phyloP scores from a whole-genome alignment of 2,329 filamentous ascomycete genomes.

The Talaromyces islandicus region DNA sequence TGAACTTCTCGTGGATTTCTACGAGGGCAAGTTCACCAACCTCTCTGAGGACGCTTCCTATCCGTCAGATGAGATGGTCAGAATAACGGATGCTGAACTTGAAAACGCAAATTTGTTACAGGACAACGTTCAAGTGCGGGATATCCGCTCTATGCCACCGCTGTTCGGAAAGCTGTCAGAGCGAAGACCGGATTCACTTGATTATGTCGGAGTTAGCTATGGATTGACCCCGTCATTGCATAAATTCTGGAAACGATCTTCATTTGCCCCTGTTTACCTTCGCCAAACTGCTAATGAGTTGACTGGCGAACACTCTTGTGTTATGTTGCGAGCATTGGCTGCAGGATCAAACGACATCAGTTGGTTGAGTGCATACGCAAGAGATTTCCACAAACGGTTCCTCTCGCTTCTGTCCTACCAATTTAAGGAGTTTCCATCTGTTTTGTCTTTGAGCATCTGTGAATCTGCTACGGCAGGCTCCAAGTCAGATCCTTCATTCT shows the following conservation, averaged over 20 bases:
- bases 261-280: conserved; percentile 85
- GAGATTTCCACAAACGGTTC: conserved; percentile 94
- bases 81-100: conserved; percentile 77
- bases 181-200: conserved; percentile 69
- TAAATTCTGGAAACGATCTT: conserved; percentile 91
- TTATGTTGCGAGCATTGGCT: conserved; percentile 81
- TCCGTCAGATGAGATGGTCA: conserved; percentile 57
- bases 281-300: conserved; percentile 93
- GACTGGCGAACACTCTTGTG: conserved; percentile 94
- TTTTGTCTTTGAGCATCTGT: conserved; percentile 78
- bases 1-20: conserved; percentile 83
- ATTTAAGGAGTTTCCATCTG: conserved; percentile 74
- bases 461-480: conserved; percentile 74
- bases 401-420: conserved; percentile 83
- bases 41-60: conserved; percentile 64
- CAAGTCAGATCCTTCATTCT: conserved; percentile 55
- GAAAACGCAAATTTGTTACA: conserved; percentile 69
- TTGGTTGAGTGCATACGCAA: conserved; percentile 86
- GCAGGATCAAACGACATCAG: conserved; percentile 57
- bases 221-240: conserved; percentile 81
- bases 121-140: conserved; percentile 83
- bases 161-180: conserved; percentile 85
- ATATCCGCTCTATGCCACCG: conserved; percentile 87
- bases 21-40: conserved; percentile 84
- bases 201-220: conserved; percentile 94